These are phyloP conservation scores for Lipomyces oligophaga DNA, from an alignment of 805 yeast genomes.

Conservation along the genomic window DNA sequence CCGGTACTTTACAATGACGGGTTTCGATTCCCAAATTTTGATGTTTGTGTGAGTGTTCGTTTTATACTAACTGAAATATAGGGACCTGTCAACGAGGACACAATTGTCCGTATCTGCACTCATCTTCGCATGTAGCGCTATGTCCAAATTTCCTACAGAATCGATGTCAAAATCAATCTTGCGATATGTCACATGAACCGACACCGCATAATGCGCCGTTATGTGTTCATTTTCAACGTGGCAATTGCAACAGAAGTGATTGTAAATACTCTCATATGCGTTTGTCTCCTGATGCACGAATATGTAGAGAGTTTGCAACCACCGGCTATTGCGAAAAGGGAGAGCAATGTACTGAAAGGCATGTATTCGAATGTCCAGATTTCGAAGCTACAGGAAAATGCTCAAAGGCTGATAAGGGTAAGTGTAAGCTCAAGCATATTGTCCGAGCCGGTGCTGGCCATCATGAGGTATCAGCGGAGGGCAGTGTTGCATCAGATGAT, in stretches of 20 bases:
- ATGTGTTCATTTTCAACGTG: constrained; percentile 51
- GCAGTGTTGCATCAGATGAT: constrained; percentile 14
- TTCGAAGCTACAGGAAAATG: constrained; percentile 59
- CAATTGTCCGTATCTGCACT: constrained; percentile 54
- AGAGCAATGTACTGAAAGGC: constrained; percentile 51
- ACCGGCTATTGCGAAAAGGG: constrained; percentile 70
- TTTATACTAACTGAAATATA: constrained; percentile 29
- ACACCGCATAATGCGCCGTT: constrained; percentile 58
- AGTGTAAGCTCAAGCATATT: constrained; percentile 55
- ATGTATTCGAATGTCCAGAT: constrained; percentile 67
- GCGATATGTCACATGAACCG: constrained; percentile 56
- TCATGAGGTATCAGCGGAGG: constrained; percentile 21
- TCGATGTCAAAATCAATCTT: constrained; percentile 46
- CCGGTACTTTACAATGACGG: constrained; percentile 34
- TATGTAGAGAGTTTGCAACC: constrained; percentile 65
- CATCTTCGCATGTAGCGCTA: constrained; percentile 48
- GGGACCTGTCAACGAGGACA: constrained; percentile 54
- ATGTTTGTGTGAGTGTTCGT: background rate
- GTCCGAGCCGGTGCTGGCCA: constrained; percentile 34
- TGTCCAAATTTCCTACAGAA: constrained; percentile 51
- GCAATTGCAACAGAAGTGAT: constrained; percentile 46
- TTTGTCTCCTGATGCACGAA: constrained; percentile 43
- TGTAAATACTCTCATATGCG: constrained; percentile 53
- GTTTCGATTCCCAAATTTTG: constrained; percentile 18
- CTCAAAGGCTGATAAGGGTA: constrained; percentile 42